A percentile compares a stretch with the other conserved stretches of the same genome.
phyloP scores from a whole-genome alignment of 805 yeast genomes.

The Brettanomyces bruxellensis region DNA sequence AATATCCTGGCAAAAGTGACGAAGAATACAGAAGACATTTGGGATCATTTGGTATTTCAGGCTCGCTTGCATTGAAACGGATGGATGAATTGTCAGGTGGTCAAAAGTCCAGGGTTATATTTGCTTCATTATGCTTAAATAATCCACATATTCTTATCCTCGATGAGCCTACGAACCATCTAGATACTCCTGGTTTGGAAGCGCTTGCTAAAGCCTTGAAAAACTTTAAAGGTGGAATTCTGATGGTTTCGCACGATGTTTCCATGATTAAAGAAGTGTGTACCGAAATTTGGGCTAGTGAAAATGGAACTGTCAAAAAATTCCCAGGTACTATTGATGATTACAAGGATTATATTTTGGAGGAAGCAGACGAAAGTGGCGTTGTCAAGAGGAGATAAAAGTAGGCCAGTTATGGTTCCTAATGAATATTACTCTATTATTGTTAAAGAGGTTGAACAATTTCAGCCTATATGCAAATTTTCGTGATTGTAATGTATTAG shows the following conservation, averaged over 20 bases:
- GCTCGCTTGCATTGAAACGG: constrained; percentile 84
- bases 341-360: constrained; percentile 81
- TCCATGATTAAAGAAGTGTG: constrained; percentile 82
- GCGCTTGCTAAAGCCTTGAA: constrained; percentile 86
- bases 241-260: constrained; percentile 98
- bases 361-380: constrained; percentile 72
- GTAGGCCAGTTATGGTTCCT: no score
- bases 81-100: constrained; percentile 92
- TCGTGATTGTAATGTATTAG: no score
- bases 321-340: constrained; percentile 79
- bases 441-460: no score
- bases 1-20: constrained; percentile 87
- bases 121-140: constrained; percentile 85
- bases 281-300: constrained; percentile 94
- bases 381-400: constrained; percentile 76
- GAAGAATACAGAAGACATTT: constrained; percentile 95
- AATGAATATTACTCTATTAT: no score
- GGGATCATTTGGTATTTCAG: constrained; percentile 96
- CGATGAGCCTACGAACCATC: constrained; percentile 97
- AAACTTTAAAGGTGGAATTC: constrained; percentile 87
- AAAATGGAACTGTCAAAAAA: constrained; percentile 67
- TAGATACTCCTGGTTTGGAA: constrained; percentile 96
- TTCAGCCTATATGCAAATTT: no score
- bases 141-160: constrained; percentile 87
- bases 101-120: constrained; percentile 96